Evolutionary conservation across 805 yeast species (phyloP).

Genomic region (Yamadazyma ubonensis): DNA sequence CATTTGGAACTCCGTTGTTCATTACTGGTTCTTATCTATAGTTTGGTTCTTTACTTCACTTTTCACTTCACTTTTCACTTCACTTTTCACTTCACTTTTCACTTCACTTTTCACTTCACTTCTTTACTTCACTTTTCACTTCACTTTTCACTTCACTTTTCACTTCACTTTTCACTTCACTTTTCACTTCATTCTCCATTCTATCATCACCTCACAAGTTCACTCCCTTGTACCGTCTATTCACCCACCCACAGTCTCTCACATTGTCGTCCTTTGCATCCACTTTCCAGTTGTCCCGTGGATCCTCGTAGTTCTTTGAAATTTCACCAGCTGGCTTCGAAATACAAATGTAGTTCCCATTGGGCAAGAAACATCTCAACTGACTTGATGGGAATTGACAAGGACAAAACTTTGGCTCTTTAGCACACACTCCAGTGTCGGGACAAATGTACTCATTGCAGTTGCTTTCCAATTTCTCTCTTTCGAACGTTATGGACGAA

Average conservation of each 20-base stretch:
- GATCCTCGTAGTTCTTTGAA: slow-evolving; percentile 33
- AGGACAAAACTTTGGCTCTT: slow-evolving; percentile 70
- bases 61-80: no score
- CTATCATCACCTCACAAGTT: no score
- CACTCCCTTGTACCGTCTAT: slow-evolving; percentile 50
- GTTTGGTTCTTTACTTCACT: no score
- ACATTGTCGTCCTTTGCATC: slow-evolving; percentile 51
- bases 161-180: no score
- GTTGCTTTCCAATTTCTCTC: slow-evolving; percentile 34
- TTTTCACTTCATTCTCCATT: no score
- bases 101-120: no score
- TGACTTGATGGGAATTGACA: slow-evolving; percentile 89
- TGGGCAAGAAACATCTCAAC: slow-evolving; percentile 74
- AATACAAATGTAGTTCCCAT: slow-evolving; percentile 70
- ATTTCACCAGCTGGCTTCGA: slow-evolving; percentile 65
- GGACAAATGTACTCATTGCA: slow-evolving; percentile 78
- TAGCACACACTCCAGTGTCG: slow-evolving; percentile 78
- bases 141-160: no score
- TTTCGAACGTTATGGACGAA: slow-evolving; percentile 30
- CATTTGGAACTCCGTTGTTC: no score
- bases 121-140: no score
- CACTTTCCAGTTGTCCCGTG: slow-evolving; percentile 45
- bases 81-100: no score
- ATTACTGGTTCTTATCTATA: no score
- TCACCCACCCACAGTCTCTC: slow-evolving; percentile 86